These are phyloP conservation scores for Boletus vinaceobasis DNA, from an alignment of 768 basidiomycete genomes.

Conservation along the genomic window DNA sequence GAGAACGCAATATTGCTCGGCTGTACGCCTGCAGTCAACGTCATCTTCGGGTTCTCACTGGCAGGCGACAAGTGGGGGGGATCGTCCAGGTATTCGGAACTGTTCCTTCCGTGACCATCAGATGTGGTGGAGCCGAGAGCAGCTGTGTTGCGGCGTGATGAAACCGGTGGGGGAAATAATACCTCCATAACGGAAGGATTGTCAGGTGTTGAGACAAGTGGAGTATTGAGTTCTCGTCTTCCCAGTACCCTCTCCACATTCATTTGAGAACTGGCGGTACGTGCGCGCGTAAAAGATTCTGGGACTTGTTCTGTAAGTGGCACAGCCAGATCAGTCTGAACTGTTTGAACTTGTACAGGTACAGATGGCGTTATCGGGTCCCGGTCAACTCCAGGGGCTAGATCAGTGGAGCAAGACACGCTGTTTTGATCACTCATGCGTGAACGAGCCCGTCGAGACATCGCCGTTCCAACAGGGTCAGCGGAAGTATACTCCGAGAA, in stretches of 20 bases:
- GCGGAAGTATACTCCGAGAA: background rate
- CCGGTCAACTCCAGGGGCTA: background rate
- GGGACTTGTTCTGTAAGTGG: background rate
- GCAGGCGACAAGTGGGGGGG: background rate
- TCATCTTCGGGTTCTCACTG: background rate
- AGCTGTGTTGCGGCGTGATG: background rate
- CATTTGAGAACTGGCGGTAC: background rate
- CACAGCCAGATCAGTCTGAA: slow-evolving; percentile 6
- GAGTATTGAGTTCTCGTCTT: background rate
- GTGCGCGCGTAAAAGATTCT: background rate
- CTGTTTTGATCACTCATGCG: background rate
- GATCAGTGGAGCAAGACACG: slow-evolving; percentile 11
- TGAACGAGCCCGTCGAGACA: background rate
- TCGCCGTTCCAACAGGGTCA: background rate
- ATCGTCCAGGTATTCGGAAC: background rate
- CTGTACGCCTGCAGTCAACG: background rate
- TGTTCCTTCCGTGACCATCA: slow-evolving; percentile 8
- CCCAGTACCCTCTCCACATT: background rate
- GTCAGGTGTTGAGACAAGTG: background rate
- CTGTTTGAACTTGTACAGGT: background rate
- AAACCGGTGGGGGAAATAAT: background rate
- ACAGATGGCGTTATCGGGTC: background rate
- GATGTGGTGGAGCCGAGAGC: slow-evolving; percentile 3
- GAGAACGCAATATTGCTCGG: background rate
- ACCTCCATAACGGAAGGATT: background rate